Conservation (phyloP, 352 stramenopile genomes). For the Globisporangium cylindrosporum region DNA sequence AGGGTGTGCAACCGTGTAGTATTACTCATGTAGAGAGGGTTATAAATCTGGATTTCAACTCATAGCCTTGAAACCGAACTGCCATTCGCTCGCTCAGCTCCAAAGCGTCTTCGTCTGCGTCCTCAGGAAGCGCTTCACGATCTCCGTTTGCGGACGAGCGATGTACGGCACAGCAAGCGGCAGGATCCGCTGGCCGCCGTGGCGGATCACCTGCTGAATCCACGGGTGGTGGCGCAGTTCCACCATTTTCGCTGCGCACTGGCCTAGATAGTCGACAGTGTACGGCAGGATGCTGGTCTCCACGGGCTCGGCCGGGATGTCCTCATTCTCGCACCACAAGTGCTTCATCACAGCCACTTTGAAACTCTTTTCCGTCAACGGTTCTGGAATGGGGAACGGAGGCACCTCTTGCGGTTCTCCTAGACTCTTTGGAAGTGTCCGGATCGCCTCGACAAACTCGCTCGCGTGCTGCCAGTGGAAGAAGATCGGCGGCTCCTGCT, state of each 20-base stretch:
- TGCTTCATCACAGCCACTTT: neutral
- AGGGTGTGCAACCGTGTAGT: no score
- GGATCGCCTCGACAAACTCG: slow-evolving; percentile 3
- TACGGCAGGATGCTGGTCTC: slow-evolving; percentile 11
- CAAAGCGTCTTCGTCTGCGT: slow-evolving; percentile 7
- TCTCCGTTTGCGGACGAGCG: neutral
- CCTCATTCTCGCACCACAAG: slow-evolving; percentile 2
- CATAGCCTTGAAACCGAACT: no score
- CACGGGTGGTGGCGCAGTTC: slow-evolving; percentile 7
- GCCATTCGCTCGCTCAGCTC: slow-evolving; percentile 1
- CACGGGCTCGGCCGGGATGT: neutral
- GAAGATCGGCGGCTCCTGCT: slow-evolving; percentile 1
- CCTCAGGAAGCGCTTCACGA: slow-evolving; percentile 6
- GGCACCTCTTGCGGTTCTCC: neutral
- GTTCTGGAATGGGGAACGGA: neutral
- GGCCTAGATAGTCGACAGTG: slow-evolving; percentile 5
- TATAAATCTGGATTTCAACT: no score
- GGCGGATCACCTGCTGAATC: neutral
- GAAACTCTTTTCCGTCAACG: neutral
- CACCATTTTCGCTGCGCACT: slow-evolving; percentile 2
- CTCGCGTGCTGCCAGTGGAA: slow-evolving; percentile 7
- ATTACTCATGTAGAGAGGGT: no score
- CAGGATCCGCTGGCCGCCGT: neutral
- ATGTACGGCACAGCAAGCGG: slow-evolving; percentile 5
- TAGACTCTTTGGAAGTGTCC: neutral